Base-by-base conservation (phyloP, 2,329 filamentous ascomycete species). In the Chalaropsis ovoidea region DNA sequence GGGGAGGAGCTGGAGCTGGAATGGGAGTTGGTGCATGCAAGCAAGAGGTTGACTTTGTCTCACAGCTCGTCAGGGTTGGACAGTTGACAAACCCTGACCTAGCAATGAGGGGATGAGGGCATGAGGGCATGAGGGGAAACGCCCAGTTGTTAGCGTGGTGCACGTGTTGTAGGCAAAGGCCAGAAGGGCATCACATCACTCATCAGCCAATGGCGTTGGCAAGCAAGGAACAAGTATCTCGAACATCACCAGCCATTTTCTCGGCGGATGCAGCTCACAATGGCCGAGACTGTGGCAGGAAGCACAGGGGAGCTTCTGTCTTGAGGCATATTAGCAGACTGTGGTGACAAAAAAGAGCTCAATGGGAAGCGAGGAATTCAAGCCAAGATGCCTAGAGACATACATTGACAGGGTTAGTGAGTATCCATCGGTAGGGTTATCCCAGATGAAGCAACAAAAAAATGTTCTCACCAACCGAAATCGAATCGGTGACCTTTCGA, bases 401-500 rank as follows among this genome's bases (percentile, higher is more conserved):
- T 0, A 54, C 19, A 3, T 17, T 31, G 31, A 31, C 31, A 31
- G 1, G 19, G 8, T 31, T 11, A 31, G 19, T 52, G 10, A 52
- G 10, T 24, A 24, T 8, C 10, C 17, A 13, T 13, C n/a, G n/a
- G n/a, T 5, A 24, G 8, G 24, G 49, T 24, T 1, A n/a, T n/a
- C n/a, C n/a, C n/a, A n/a, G n/a, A n/a, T n/a, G n/a, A 31, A 27
- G 8, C 5, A 24, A 54, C 10, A 35, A 42, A 64, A 43, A 62
- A 62, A 54, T 41, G 54, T 15, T 67, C 62, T 67, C 65, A 67
- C 65, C 65, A 67, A 67, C 65, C 65, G 62, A 63, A 63, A 42
- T 66, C 65, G 61, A 66, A 56, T 56, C 58, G 64, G 64, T 61
- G 56, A 61, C 58, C 58, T 61, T 61, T 61, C 58, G 58, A 61